These are phyloP conservation scores for Fusarium sp. DNA, from an alignment of 2,329 filamentous ascomycete species.

Conservation along the genomic window DNA sequence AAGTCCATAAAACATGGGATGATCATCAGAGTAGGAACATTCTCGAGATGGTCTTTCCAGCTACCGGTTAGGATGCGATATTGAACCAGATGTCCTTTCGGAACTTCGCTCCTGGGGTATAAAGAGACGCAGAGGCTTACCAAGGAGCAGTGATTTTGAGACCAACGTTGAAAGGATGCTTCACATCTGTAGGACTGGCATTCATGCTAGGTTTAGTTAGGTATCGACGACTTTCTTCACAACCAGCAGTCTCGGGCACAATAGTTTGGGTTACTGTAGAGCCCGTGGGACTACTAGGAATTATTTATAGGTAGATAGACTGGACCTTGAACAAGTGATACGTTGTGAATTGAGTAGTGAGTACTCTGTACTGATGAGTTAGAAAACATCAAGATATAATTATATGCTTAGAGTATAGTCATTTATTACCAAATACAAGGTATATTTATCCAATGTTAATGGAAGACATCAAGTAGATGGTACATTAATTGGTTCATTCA, in stretches of 20 bases:
- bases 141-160: slow-evolving; percentile 9
- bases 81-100: not conserved
- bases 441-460: not conserved
- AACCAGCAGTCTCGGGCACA: not conserved
- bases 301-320: not conserved
- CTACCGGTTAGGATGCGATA: slow-evolving; percentile 1
- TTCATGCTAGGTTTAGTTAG: slow-evolving; percentile 1
- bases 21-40: not conserved
- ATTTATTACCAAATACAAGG: not conserved
- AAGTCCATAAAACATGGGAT: too few species aligned
- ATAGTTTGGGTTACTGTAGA: slow-evolving; percentile 13
- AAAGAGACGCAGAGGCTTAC: slow-evolving; percentile 6
- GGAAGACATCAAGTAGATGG: not conserved
- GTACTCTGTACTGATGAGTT: not conserved
- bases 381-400: not conserved
- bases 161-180: not conserved
- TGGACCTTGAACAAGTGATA: not conserved
- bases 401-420: not conserved
- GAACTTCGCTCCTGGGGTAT: slow-evolving; percentile 14
- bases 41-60: slow-evolving; percentile 8
- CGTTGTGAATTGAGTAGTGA: too few species aligned
- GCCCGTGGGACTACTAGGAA: too few species aligned
- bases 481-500: slow-evolving; percentile 43
- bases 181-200: not conserved
- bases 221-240: not conserved